Evolutionary conservation across 2,329 filamentous ascomycete species (phyloP).

Genomic region (Phaeosphaeria sp.): DNA sequence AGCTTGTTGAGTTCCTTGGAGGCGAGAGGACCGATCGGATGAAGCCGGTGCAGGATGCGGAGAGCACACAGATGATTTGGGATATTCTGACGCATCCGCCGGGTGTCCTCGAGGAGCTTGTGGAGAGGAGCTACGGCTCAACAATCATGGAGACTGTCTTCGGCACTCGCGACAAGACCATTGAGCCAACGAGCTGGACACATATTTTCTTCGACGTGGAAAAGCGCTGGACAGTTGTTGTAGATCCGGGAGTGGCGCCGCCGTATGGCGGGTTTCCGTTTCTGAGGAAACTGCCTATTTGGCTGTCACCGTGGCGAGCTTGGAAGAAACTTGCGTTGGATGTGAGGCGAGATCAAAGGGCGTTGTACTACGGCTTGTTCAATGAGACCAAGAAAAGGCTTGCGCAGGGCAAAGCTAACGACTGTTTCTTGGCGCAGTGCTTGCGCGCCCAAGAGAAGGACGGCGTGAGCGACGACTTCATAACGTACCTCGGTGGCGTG

Average conservation of each 20-base stretch:
- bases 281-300: slow-evolving; percentile 10
- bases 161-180: slow-evolving; percentile 11
- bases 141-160: slow-evolving; percentile 17
- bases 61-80: slow-evolving; percentile 16
- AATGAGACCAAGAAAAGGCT: slow-evolving; percentile 8
- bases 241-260: slow-evolving; percentile 11
- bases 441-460: slow-evolving; percentile 13
- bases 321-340: slow-evolving; percentile 13
- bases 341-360: slow-evolving; percentile 8
- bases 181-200: not conserved
- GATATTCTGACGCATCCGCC: slow-evolving; percentile 7
- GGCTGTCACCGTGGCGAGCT: slow-evolving; percentile 14
- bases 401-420: slow-evolving; percentile 3
- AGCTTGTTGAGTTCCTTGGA: slow-evolving; percentile 4
- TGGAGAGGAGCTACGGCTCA: slow-evolving; percentile 10
- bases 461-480: not conserved
- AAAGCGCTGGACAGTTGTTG: slow-evolving; percentile 8
- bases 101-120: slow-evolving; percentile 4
- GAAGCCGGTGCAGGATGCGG: slow-evolving; percentile 16
- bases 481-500: slow-evolving; percentile 41
- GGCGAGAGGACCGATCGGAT: slow-evolving; percentile 5
- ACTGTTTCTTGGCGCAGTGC: slow-evolving; percentile 7
- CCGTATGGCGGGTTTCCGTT: slow-evolving; percentile 14
- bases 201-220: slow-evolving; percentile 12
- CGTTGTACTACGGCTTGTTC: slow-evolving; percentile 11